A percentile compares a stretch with the other conserved stretches of the same genome.
phyloP scores from a whole-genome alignment of 1,139 yeast genomes.

The Debaryomyces nepalensis region DNA sequence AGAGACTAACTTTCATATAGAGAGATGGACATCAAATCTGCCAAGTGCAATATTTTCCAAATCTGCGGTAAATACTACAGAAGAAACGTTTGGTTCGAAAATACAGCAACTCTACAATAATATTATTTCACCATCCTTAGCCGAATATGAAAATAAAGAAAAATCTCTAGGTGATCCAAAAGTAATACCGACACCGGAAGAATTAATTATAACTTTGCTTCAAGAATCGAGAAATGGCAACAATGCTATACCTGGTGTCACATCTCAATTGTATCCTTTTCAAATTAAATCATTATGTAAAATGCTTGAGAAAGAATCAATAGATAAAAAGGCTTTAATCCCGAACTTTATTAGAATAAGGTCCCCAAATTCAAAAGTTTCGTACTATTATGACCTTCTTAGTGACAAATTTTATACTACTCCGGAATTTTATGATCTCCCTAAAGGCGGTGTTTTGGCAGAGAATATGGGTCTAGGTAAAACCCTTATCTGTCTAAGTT shows the following conservation, averaged over 20 bases:
- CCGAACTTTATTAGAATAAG: slow-evolving; percentile 47
- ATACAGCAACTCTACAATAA: slow-evolving; percentile 41
- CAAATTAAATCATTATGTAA: slow-evolving; percentile 61
- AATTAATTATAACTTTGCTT: slow-evolving; percentile 9
- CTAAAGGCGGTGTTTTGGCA: slow-evolving; percentile 71
- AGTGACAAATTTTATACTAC: slow-evolving; percentile 27
- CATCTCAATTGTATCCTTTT: slow-evolving; percentile 56
- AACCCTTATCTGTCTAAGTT: slow-evolving; percentile 66
- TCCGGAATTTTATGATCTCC: slow-evolving; percentile 50
- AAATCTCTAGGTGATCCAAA: slow-evolving; percentile 5
- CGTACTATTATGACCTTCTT: slow-evolving; percentile 41
- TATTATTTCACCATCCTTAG: slow-evolving; percentile 44
- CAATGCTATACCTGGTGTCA: slow-evolving; percentile 50
- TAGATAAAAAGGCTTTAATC: slow-evolving; percentile 34
- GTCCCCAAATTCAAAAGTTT: slow-evolving; percentile 23
- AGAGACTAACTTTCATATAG: slow-evolving; percentile 32
- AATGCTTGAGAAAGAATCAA: slow-evolving; percentile 59
- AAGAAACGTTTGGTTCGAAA: slow-evolving; percentile 22
- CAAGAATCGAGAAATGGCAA: neutral
- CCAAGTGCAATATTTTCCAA: slow-evolving; percentile 14
- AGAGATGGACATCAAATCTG: slow-evolving; percentile 32
- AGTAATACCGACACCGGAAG: slow-evolving; percentile 9
- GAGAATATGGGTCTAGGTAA: slow-evolving; percentile 83
- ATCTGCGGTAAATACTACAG: neutral
- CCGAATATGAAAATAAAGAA: slow-evolving; percentile 20